phyloP scores from a whole-genome alignment of 2,329 filamentous ascomycete genomes.

The Cyphellophora attinorum region DNA sequence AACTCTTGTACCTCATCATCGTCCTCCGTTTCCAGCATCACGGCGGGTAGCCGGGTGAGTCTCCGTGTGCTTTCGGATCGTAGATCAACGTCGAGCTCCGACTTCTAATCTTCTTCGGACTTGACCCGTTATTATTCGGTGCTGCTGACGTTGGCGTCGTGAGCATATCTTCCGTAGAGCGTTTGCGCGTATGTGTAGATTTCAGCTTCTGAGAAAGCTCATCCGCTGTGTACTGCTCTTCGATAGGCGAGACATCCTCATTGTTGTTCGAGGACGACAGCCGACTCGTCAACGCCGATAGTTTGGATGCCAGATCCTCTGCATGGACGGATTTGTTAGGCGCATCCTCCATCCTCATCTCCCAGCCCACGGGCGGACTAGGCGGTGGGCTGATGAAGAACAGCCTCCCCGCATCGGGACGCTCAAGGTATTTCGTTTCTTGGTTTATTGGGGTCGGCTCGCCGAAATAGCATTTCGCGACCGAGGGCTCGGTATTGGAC shows the following conservation, averaged over 20 bases:
- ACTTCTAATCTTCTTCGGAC: constrained; percentile 28
- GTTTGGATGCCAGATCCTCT: constrained; percentile 48
- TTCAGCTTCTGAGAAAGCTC: constrained; percentile 11
- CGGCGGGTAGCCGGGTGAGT: constrained; percentile 50
- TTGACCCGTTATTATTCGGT: background rate
- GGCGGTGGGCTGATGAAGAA: constrained; percentile 60
- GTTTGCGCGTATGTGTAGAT: constrained; percentile 2
- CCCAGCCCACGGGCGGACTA: constrained; percentile 55
- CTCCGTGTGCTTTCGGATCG: constrained; percentile 52
- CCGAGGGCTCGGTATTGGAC: constrained; percentile 17
- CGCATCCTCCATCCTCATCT: constrained; percentile 52
- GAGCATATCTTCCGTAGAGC: constrained; percentile 8
- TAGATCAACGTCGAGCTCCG: constrained; percentile 54
- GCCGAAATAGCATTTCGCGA: constrained; percentile 43
- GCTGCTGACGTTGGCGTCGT: constrained; percentile 7
- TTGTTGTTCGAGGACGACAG: constrained; percentile 6
- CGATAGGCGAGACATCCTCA: constrained; percentile 4
- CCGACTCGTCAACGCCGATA: constrained; percentile 42
- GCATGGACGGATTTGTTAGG: constrained; percentile 59
- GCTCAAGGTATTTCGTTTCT: constrained; percentile 39
- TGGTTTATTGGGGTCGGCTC: constrained; percentile 34
- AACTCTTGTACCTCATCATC: constrained; percentile 35
- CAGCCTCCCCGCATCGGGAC: constrained; percentile 50
- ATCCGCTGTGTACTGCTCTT: constrained; percentile 10
- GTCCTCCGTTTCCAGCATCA: constrained; percentile 53